Evolutionary conservation across 345 rosid genomes (phyloP).

Genomic region (Microthlaspi erraticum): DNA sequence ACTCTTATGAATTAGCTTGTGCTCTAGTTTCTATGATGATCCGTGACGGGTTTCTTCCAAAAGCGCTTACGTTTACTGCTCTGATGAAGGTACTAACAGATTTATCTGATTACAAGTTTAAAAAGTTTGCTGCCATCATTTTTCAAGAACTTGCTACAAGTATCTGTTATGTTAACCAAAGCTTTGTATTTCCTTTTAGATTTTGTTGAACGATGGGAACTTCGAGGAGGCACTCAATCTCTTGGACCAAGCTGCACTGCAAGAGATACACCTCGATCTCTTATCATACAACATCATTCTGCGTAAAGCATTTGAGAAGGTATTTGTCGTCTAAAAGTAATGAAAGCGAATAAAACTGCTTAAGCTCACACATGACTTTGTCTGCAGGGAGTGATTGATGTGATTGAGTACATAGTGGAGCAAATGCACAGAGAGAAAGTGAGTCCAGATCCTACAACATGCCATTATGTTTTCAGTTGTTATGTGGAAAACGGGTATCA

Average conservation of each 20-base stretch:
- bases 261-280: conserved; percentile 57
- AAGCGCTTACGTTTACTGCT: conserved; percentile 52
- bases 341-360: neutral
- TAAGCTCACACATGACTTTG: neutral
- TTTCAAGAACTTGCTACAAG: conserved; percentile 12
- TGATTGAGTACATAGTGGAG: conserved; percentile 65
- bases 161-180: conserved; percentile 10
- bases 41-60: conserved; percentile 69
- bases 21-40: conserved; percentile 77
- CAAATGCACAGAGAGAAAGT: conserved; percentile 62
- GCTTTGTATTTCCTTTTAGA: conserved; percentile 50
- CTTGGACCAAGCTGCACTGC: conserved; percentile 57
- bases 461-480: conserved; percentile 57
- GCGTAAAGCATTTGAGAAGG: conserved; percentile 58
- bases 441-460: conserved; percentile 76
- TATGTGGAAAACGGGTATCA: conserved; percentile 53
- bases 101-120: neutral
- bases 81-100: conserved; percentile 61
- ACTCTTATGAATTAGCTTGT: conserved; percentile 60
- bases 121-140: neutral
- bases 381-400: conserved; percentile 64
- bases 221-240: conserved; percentile 63
- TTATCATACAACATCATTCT: conserved; percentile 69
- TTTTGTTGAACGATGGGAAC: conserved; percentile 52
- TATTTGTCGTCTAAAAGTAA: conserved; percentile 26